These are phyloP conservation scores for Tylopilus intermedius DNA, from an alignment of 768 basidiomycete genomes.

Conservation along the genomic window DNA sequence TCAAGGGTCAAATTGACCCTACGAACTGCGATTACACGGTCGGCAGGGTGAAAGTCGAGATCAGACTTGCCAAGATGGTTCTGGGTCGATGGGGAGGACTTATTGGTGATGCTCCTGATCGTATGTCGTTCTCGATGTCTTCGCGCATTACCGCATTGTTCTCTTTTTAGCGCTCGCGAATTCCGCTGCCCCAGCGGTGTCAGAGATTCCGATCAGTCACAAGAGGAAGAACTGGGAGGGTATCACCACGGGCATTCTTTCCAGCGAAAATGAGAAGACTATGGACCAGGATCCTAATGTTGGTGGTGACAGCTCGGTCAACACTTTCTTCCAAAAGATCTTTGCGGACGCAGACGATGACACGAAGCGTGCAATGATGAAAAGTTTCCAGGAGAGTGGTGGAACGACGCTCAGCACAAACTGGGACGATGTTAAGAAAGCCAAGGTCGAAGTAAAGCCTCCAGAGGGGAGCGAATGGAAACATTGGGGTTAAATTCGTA, in stretches of 20 bases:
- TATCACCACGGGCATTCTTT: slow-evolving; percentile 64
- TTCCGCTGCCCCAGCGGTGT: slow-evolving; percentile 31
- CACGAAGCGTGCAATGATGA: slow-evolving; percentile 93
- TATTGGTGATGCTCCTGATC: slow-evolving; percentile 70
- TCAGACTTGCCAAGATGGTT: slow-evolving; percentile 66
- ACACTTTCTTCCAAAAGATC: slow-evolving; percentile 87
- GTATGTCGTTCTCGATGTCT: slow-evolving; percentile 38
- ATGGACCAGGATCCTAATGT: slow-evolving; percentile 81
- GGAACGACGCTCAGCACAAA: slow-evolving; percentile 95
- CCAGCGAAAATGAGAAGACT: slow-evolving; percentile 62
- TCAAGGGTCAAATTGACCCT: slow-evolving; percentile 77
- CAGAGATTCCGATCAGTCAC: slow-evolving; percentile 32
- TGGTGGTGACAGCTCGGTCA: slow-evolving; percentile 82
- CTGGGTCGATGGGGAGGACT: slow-evolving; percentile 71
- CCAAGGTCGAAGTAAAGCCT: slow-evolving; percentile 69
- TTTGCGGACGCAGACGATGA: slow-evolving; percentile 89
- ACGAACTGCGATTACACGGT: slow-evolving; percentile 59
- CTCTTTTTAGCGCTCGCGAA: slow-evolving; percentile 13
- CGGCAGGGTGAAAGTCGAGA: slow-evolving; percentile 84
- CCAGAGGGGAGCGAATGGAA: slow-evolving; percentile 83
- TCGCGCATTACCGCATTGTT: neutral
- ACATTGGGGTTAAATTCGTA: slow-evolving; percentile 52
- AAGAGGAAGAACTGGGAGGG: slow-evolving; percentile 86
- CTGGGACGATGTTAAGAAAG: slow-evolving; percentile 84
- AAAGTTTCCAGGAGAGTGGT: slow-evolving; percentile 92